These are phyloP conservation scores for Cantharellus anzutake DNA, from an alignment of 768 basidiomycete genomes.

Conservation along the genomic window DNA sequence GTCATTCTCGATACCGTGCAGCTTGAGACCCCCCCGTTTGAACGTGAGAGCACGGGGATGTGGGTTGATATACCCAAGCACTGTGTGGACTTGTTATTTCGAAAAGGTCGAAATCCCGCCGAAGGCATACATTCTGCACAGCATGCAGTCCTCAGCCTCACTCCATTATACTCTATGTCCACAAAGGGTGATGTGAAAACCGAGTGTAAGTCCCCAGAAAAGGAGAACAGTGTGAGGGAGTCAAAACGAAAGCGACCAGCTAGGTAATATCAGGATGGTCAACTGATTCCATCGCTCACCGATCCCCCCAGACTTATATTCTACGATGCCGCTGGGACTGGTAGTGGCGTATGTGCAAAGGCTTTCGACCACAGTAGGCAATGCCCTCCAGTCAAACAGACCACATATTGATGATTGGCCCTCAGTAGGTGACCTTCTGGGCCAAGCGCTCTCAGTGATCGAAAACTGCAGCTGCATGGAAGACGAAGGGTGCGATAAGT, in stretches of 20 bases:
- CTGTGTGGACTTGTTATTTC: conserved; percentile 32
- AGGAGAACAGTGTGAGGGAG: conserved; percentile 38
- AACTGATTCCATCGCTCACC: neutral
- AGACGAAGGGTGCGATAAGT: conserved; percentile 47
- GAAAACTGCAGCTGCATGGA: conserved; percentile 40
- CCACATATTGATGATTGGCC: neutral
- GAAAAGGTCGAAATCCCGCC: conserved; percentile 42
- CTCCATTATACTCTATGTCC: conserved; percentile 36
- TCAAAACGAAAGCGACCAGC: conserved; percentile 49
- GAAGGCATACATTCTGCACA: conserved; percentile 73
- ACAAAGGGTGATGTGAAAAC: conserved; percentile 42
- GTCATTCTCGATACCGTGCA: conserved; percentile 59
- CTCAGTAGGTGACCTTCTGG: conserved; percentile 35
- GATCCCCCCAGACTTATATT: conserved; percentile 43
- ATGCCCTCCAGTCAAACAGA: neutral
- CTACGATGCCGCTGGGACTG: conserved; percentile 51
- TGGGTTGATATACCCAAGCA: conserved; percentile 59
- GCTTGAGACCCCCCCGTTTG: conserved; percentile 59
- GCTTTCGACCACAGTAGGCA: conserved; percentile 63
- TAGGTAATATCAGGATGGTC: conserved; percentile 21
- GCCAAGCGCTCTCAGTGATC: conserved; percentile 36
- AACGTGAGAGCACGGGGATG: conserved; percentile 49
- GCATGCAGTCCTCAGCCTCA: conserved; percentile 59
- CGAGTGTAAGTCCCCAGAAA: conserved; percentile 66
- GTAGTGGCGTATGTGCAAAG: conserved; percentile 53